Evolutionary conservation across 1,284 basidiomycete genomes (phyloP), one percentile per base, ranked within the genome.

Genomic region (Dichomitus squalens): DNA sequence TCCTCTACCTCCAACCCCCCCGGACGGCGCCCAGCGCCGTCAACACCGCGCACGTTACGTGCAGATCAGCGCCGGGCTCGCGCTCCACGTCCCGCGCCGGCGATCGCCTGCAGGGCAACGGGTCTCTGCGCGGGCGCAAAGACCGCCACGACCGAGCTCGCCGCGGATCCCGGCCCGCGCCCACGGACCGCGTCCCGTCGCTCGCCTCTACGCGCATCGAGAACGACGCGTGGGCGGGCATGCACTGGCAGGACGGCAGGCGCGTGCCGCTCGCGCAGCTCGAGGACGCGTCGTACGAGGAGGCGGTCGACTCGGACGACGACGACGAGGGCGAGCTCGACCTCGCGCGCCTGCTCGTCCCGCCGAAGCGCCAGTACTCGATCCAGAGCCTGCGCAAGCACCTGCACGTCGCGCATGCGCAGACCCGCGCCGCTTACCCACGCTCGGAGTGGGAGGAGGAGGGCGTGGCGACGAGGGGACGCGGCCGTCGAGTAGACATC

Each of bases 361-460:
- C 84, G 9, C 79, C 88, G 12, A 87, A 85, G 66, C 76, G 88
- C 33, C 88, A 89, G 66, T 79, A 86, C 57, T 88, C 86, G 8
- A 88, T 88, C 60, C 81, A 77, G 60, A 87, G 85, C 67, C 71
- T 88, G 54, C 76, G 87, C 49, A 81, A 75, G 53, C 85, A 88
- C 61, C 74, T 89, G 7, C 77, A 75, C n/a, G 68, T 66, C 8
- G 63, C 67, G 29, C 66, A 63, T n/a, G 57, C 61, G 16, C 61
- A 50, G 40, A 38, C 55, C 16, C 57, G 49, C 39, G 52, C 49
- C 18, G 47, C 34, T 12, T 25, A 46, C 8, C 62, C 50, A 43
- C 60, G 18, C 47, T 48, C 52, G 27, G 55, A 49, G 9, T 57
- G 35, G 34, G 66, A 67, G 50, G 70, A 69, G 27, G 69, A 66